phyloP scores from a whole-genome alignment of 257 asterid genomes.

The Primulina eburnea region DNA sequence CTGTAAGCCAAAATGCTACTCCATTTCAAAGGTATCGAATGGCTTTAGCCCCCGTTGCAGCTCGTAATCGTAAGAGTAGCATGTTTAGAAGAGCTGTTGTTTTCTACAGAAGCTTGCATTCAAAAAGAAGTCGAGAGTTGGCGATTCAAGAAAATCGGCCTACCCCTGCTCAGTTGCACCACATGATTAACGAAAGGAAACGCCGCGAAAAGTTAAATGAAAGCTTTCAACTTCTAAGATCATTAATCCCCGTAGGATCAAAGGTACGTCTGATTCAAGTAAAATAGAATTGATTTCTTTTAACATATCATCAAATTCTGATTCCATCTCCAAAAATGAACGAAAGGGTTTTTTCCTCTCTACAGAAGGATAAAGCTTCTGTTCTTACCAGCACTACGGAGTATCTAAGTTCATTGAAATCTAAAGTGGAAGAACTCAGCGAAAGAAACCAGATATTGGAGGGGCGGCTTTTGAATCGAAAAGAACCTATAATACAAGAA shows the following conservation, averaged over 20 bases:
- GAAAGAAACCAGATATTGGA: slow-evolving; percentile 48
- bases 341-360: not conserved
- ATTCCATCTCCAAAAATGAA: too few relatives aligned
- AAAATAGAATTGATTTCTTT: too few relatives aligned
- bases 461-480: slow-evolving; percentile 23
- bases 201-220: not conserved
- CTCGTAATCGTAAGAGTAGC: not conserved
- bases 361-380: slow-evolving; percentile 82
- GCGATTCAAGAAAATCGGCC: not conserved
- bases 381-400: slow-evolving; percentile 62
- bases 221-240: not conserved
- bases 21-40: not conserved
- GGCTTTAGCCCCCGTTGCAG: not conserved
- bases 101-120: not conserved
- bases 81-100: not conserved
- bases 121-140: not conserved
- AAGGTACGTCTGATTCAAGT: not conserved
- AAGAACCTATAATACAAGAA: not conserved
- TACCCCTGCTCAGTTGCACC: not conserved
- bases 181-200: not conserved
- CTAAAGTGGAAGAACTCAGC: slow-evolving; percentile 50
- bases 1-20: not conserved
- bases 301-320: too few relatives aligned
- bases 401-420: slow-evolving; percentile 47
- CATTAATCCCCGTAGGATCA: not conserved